These are phyloP conservation scores for Mycena filopes DNA, from an alignment of 768 basidiomycete genomes.

Conservation along the genomic window DNA sequence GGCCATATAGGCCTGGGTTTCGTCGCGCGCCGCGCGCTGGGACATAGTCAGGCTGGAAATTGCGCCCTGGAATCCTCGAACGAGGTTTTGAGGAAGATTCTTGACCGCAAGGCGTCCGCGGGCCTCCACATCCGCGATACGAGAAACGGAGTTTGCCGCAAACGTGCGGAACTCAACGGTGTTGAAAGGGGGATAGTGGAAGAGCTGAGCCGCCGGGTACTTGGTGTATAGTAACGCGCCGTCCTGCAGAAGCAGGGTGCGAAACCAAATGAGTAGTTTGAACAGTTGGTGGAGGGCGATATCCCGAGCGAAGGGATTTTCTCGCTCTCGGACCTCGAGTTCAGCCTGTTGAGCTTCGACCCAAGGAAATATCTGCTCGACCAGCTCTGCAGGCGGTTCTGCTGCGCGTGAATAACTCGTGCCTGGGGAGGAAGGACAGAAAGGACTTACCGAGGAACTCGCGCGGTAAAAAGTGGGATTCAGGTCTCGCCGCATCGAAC, in stretches of 20 bases:
- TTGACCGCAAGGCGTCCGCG: not conserved
- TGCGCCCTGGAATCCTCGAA: conserved; percentile 9
- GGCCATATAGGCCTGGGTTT: not conserved
- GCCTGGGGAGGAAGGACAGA: not conserved
- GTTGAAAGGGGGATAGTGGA: conserved; percentile 12
- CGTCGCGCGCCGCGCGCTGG: not conserved
- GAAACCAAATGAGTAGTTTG: conserved; percentile 21
- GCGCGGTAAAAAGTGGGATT: conserved; percentile 39
- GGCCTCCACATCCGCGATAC: not conserved
- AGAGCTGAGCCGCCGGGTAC: not conserved
- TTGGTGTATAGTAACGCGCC: conserved; percentile 6
- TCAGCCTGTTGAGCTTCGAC: conserved; percentile 33
- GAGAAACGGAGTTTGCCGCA: not conserved
- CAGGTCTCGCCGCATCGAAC: conserved; percentile 41
- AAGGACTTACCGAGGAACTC: conserved; percentile 37
- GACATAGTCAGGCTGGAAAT: conserved; percentile 2
- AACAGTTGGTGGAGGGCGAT: conserved; percentile 41
- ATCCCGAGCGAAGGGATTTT: conserved; percentile 26
- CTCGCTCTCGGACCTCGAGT: conserved; percentile 9
- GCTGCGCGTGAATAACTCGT: not conserved
- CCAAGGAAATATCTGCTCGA: conserved; percentile 39
- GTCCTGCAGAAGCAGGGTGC: conserved; percentile 7
- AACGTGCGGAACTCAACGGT: not conserved
- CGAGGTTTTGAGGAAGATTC: conserved; percentile 15
- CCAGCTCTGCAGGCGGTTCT: conserved; percentile 38